Conservation (phyloP, 768 basidiomycete genomes). For the Tulasnella sp. region DNA sequence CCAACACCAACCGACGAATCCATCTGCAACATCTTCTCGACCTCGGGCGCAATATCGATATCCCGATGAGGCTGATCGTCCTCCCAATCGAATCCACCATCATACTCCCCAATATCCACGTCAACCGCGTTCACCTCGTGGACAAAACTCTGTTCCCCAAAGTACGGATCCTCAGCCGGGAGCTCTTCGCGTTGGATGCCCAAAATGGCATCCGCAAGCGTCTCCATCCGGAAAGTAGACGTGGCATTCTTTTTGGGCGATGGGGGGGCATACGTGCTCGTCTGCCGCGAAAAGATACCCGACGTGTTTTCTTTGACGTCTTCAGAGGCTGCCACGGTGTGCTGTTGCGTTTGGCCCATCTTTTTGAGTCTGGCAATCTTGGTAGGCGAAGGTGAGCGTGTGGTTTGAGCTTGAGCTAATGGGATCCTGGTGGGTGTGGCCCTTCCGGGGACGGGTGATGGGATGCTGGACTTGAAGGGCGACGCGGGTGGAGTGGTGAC, state of each 20-base stretch:
- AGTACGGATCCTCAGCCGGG: background rate
- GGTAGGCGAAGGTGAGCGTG: no score
- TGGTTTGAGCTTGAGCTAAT: no score
- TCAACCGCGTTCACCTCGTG: constrained; percentile 23
- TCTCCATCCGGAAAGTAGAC: background rate
- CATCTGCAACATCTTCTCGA: constrained; percentile 67
- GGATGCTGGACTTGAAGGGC: no score
- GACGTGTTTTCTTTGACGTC: background rate
- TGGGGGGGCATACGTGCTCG: background rate
- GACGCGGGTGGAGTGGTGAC: no score
- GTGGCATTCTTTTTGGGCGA: background rate
- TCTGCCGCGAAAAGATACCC: background rate
- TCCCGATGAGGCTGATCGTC: constrained; percentile 55
- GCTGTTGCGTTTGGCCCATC: no score
- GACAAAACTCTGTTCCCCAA: no score
- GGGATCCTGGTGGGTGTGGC: no score
- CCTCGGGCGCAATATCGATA: constrained; percentile 51
- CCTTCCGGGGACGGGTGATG: no score
- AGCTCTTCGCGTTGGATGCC: background rate
- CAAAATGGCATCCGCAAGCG: background rate
- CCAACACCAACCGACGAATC: constrained; percentile 59
- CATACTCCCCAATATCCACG: constrained; percentile 89
- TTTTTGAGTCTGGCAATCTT: background rate
- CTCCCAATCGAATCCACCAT: constrained; percentile 92
- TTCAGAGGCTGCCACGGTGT: background rate